These are phyloP conservation scores for Polysphondylium violaceum DNA, from an alignment of 78 protist genomes.

Conservation along the genomic window DNA sequence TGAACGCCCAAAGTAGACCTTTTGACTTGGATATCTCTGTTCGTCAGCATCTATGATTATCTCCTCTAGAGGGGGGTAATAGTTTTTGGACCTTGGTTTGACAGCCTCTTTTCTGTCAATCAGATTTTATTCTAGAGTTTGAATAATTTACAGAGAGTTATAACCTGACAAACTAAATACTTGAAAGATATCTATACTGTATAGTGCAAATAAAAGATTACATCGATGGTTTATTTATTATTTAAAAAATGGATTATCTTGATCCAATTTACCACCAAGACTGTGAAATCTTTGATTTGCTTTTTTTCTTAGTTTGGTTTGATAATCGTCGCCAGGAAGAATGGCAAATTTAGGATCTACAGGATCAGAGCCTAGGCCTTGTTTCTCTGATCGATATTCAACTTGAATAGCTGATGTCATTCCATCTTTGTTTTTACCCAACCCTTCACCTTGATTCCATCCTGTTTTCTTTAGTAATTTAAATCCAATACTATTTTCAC, in stretches of 20 bases:
- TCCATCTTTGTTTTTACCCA: constrained; percentile 24
- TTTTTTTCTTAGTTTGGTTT: constrained; percentile 34
- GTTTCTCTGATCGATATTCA: constrained; percentile 5
- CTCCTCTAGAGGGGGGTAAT: no score
- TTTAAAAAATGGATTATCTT: constrained; percentile 49
- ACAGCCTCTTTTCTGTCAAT: no score
- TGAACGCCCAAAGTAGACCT: no score
- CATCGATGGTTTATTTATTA: not conserved
- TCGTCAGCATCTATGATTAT: no score
- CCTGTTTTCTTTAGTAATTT: constrained; percentile 61
- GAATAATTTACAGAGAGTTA: no score
- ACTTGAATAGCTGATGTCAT: constrained; percentile 30
- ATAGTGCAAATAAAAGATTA: no score
- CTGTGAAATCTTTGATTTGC: constrained; percentile 35
- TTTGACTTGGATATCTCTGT: no score
- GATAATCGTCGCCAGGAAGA: constrained; percentile 69
- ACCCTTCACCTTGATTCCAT: constrained; percentile 42
- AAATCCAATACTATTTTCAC: constrained; percentile 64
- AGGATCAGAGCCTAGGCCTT: constrained; percentile 50
- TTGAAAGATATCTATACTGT: no score
- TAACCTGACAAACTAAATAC: no score
- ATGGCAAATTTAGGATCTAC: constrained; percentile 30
- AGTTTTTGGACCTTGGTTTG: no score
- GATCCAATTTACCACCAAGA: not conserved
- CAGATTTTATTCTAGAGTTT: no score